Evolutionary conservation across 2,329 filamentous ascomycete species (phyloP).

Genomic region (Aspergillus neoniger): DNA sequence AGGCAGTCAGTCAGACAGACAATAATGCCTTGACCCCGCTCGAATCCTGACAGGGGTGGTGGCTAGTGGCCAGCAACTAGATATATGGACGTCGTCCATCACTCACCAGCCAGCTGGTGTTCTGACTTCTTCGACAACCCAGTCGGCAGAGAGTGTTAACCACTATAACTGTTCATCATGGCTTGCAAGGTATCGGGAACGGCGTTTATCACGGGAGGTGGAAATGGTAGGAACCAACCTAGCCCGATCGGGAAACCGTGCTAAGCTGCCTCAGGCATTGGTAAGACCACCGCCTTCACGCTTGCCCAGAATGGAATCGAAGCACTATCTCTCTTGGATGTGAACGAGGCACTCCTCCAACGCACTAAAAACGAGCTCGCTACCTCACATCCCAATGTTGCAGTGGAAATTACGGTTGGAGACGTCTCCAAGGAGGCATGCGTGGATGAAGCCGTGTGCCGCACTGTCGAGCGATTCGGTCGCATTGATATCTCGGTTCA

Average conservation of each 20-base stretch:
- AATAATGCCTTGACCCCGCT: too few relatives aligned
- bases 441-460: constrained; percentile 48
- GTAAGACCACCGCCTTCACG: constrained; percentile 51
- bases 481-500: constrained; percentile 60
- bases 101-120: too few relatives aligned
- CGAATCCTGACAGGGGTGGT: too few relatives aligned
- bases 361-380: constrained; percentile 32
- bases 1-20: too few relatives aligned
- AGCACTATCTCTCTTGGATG: constrained; percentile 54
- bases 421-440: constrained; percentile 51
- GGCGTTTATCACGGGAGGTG: constrained; percentile 31
- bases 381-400: constrained; percentile 42
- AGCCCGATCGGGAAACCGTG: not conserved
- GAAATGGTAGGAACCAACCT: constrained; percentile 20
- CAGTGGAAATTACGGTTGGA: constrained; percentile 45
- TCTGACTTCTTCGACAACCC: not conserved
- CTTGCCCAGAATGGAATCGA: constrained; percentile 53
- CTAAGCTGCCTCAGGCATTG: constrained; percentile 49
- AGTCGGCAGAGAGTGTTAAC: not conserved
- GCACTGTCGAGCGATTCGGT: constrained; percentile 51
- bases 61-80: too few relatives aligned
- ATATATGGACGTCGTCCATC: not conserved
- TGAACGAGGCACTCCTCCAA: constrained; percentile 45
- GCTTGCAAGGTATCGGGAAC: constrained; percentile 26
- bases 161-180: not conserved